Base-by-base conservation (phyloP, 2,329 filamentous ascomycete species). In the Exophiala alcalophila region DNA sequence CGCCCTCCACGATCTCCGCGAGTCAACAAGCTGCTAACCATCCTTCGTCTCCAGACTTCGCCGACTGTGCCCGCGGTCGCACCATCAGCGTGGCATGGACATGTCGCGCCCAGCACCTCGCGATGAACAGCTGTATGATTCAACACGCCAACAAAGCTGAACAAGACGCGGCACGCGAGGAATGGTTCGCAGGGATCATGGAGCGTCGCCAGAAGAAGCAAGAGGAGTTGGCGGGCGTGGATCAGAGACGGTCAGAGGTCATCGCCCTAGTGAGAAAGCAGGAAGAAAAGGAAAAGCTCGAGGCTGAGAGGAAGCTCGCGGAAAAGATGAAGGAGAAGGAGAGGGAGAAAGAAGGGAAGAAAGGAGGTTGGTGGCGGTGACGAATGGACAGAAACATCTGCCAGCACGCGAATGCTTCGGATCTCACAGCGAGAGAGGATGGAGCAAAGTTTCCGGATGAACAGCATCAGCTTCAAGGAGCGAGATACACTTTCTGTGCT, bases 101-200 rank as follows among this genome's bases (percentile, higher is more conserved):
- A 39, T 98, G 92, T 71, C 83, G 88, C 40, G 68, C 76, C 34
- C 77, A 90, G 60, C 84, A 89, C 59, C 81, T 83, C 50, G 74
- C 76, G 24, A 98, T 98, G 92, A 98, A 98, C 69, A 75, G 72
- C 49, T 98, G 92, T 71, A 96, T 98, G 89, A 75, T 90, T 56
- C 94, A 86, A 52, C 84, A 94, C 69, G 90, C 91, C 41, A 94
- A 86, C 52, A 85, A 82, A 52, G 80, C 77, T 40, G 87, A 94
- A 63, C 78, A 94, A 65, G 92, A 98, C 68, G 81, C 80, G 16
- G 92, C 92, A 52, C 75, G 92, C 38, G 86, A 89, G 65, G 89
- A 97, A 63, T 98, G 92, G 92, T 97, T 97, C 65, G 79, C 81
- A 37, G 75, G 78, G 52, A 77, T 86, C 37, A 73, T 86, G 56